These are phyloP conservation scores for Amaranthus tricolor DNA, from an alignment of 179 eudicot genomes.

Conservation along the genomic window DNA sequence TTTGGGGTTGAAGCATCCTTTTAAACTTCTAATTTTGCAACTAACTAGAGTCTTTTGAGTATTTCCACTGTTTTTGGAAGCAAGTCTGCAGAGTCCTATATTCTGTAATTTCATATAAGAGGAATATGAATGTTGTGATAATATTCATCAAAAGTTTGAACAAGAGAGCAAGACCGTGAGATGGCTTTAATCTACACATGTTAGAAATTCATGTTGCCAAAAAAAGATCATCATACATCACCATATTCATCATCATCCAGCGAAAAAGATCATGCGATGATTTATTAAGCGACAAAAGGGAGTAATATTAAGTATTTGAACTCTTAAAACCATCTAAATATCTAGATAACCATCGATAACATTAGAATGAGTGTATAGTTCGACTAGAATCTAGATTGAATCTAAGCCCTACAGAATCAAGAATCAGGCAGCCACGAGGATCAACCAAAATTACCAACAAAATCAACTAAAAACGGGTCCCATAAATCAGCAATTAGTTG, in stretches of 20 bases:
- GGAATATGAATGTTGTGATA: neutral
- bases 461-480: too few relatives aligned
- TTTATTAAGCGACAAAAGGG: neutral
- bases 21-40: neutral
- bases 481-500: neutral
- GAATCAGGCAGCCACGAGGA: too few relatives aligned
- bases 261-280: too few relatives aligned
- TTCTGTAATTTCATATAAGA: neutral
- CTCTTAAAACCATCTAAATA: too few relatives aligned
- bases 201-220: neutral
- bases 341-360: too few relatives aligned
- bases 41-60: neutral
- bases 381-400: too few relatives aligned
- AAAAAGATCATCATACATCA: neutral
- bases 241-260: neutral
- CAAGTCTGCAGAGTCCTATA: neutral
- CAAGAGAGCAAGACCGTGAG: neutral
- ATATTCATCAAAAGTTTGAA: neutral
- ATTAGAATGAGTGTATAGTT: too few relatives aligned
- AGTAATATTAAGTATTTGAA: too few relatives aligned
- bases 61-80: neutral
- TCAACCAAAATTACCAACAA: too few relatives aligned
- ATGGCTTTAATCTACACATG: neutral
- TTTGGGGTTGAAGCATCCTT: neutral
- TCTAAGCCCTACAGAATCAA: too few relatives aligned